Evolutionary conservation across 495 filamentous ascomycete genomes (phyloP).

Genomic region (Lasiosphaeris hirsuta): DNA sequence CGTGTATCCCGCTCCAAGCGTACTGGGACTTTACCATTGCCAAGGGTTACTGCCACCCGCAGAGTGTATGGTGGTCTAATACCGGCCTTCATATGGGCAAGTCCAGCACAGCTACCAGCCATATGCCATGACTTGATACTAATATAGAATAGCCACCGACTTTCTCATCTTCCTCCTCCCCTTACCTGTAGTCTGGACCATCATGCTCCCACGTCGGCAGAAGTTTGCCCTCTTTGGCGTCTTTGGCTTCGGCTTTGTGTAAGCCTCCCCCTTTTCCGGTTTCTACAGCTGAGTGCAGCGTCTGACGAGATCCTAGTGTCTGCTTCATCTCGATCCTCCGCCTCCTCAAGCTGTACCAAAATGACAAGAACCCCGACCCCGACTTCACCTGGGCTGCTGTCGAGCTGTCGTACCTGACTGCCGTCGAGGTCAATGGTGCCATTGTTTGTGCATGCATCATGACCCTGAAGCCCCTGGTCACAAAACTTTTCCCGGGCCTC

Average conservation of each 20-base stretch:
- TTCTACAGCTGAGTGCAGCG: background rate
- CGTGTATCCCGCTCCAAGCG: conserved; percentile 27
- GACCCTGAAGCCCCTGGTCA: conserved; percentile 32
- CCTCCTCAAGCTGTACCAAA: conserved; percentile 24
- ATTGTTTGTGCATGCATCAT: conserved; percentile 42
- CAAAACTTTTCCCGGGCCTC: conserved; percentile 32
- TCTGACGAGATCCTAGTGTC: conserved; percentile 13
- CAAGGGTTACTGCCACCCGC: conserved; percentile 24
- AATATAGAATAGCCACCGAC: conserved; percentile 22
- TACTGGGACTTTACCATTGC: conserved; percentile 31
- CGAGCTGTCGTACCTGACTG: conserved; percentile 42
- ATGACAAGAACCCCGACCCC: conserved; percentile 14
- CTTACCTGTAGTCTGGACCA: conserved; percentile 35
- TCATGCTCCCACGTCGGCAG: conserved; percentile 30
- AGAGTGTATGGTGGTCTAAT: conserved; percentile 33
- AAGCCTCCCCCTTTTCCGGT: background rate
- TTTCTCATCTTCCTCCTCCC: conserved; percentile 38
- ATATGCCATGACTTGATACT: background rate
- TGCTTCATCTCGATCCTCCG: conserved; percentile 36
- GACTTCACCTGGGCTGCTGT: conserved; percentile 31
- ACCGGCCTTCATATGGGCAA: conserved; percentile 31
- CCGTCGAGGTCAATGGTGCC: conserved; percentile 41
- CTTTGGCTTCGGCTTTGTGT: conserved; percentile 35
- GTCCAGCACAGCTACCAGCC: background rate
- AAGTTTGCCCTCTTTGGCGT: conserved; percentile 35